Evolutionary conservation across 2,329 filamentous ascomycete species (phyloP), one percentile per base, ranked within the genome.

Genomic region (Mycosphaerella arachidis): DNA sequence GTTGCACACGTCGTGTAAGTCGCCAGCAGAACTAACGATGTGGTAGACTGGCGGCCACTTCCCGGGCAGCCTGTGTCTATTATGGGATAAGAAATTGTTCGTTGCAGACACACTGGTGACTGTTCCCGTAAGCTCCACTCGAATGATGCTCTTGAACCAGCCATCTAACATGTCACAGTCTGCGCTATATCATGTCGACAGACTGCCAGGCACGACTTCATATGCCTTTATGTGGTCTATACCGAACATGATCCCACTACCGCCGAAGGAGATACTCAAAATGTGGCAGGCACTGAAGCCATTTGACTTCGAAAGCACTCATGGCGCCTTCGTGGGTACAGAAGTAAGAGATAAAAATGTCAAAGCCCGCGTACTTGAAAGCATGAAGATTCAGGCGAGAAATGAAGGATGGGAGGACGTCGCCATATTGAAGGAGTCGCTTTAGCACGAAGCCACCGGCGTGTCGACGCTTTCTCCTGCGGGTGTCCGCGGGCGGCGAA

Each of bases 161-260:
- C 51, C 33, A 1, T 50, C 29, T 55, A 12, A 35, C 20, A n/a
- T 24, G 18, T 12, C 7, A 33, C 45, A 74, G 68, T 73, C 70
- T 2, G 74, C 67, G 1, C 60, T 74, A 33, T 74, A 73, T 53
- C 77, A 77, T 50, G 68, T 75, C 27, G 68, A 76, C 20, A 72
- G 79, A 12, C 72, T 73, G 4, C 70, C 75, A 0, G 78, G 77
- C 2, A 83, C 81, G 6, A 76, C 74, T 0, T 78, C 76, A 10
- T 92, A 84, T 69, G 77, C 84, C 0, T 92, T 92, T 74, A 87
- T 91, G 82, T 92, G 88, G 87, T 88, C 86, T 55, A 86, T 88
- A 63, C 87, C 87, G 1, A 90, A 91, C 71, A 78, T 78, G 83
- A 91, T 93, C 18, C 89, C 90, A 0, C 78, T 94, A 30, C 76